Evolutionary conservation across 371 early-diverging fungal species (phyloP).

Genomic region (Phascolomyces articulosus): DNA sequence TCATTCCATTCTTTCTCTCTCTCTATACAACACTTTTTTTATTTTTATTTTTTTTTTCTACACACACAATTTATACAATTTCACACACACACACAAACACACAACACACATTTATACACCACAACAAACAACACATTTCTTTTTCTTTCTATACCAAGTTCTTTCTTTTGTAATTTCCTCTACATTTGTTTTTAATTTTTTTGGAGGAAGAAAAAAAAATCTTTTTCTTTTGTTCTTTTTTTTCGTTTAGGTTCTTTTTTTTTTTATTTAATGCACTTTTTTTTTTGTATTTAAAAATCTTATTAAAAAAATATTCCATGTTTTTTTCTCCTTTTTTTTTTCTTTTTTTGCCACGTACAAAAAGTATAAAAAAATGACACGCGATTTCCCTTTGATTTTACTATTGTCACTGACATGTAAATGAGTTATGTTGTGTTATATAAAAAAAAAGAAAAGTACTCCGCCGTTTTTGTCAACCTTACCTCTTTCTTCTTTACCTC

Average conservation of each 20-base stretch:
- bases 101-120: neutral
- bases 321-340: neutral
- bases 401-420: neutral
- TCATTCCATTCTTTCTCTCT: too few relatives aligned
- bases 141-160: neutral
- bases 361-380: neutral
- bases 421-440: too few relatives aligned
- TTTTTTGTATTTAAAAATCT: neutral
- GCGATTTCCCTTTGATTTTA: neutral
- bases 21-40: neutral
- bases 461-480: neutral
- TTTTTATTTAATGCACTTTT: constrained; percentile 1
- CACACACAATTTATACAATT: neutral
- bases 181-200: neutral
- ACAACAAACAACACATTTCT: too few relatives aligned
- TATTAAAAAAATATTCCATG: neutral
- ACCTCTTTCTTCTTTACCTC: neutral
- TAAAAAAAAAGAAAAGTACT: neutral
- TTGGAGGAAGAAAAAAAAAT: too few relatives aligned
- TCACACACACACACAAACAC: neutral
- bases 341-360: neutral
- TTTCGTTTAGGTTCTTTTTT: neutral
- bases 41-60: too few relatives aligned
- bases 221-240: neutral
- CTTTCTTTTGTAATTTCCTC: neutral